These are phyloP conservation scores for Alternaria sp. DNA, from an alignment of 2,329 filamentous ascomycete species.

Conservation along the genomic window DNA sequence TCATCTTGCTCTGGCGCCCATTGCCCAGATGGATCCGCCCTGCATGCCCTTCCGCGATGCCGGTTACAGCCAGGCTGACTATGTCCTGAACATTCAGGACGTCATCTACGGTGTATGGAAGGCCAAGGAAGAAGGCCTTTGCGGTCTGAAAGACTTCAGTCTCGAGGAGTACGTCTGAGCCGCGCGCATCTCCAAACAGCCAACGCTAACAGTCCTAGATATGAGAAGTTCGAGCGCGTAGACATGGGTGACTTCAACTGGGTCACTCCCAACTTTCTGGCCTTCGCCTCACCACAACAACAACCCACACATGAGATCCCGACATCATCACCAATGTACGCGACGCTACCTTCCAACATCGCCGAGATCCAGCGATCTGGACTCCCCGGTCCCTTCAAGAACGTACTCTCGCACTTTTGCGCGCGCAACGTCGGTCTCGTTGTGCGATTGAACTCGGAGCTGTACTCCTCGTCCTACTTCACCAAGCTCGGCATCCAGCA, in stretches of 20 bases:
- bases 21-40: conserved; percentile 94
- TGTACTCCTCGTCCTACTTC: conserved; percentile 98
- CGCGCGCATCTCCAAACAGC: neutral
- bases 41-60: conserved; percentile 99
- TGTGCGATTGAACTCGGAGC: conserved; percentile 91
- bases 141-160: conserved; percentile 91
- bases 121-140: conserved; percentile 94
- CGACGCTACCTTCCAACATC: conserved; percentile 77
- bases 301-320: conserved; percentile 76
- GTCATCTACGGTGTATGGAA: conserved; percentile 99
- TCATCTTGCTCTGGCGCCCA: conserved; percentile 91
- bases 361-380: conserved; percentile 74
- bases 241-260: conserved; percentile 99
- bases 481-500: conserved; percentile 94
- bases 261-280: conserved; percentile 93
- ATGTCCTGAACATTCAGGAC: conserved; percentile 93
- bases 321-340: conserved; percentile 75
- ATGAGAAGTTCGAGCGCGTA: conserved; percentile 93
- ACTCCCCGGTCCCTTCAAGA: conserved; percentile 90
- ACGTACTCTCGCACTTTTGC: conserved; percentile 88
- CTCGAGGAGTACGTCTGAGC: conserved; percentile 75
- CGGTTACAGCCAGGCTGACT: conserved; percentile 98
- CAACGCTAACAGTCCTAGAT: conserved; percentile 58
- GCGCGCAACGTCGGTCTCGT: conserved; percentile 90
- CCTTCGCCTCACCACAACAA: conserved; percentile 94